phyloP scores from a whole-genome alignment of 2,329 filamentous ascomycete species.

The Intubia oerlemansii region DNA sequence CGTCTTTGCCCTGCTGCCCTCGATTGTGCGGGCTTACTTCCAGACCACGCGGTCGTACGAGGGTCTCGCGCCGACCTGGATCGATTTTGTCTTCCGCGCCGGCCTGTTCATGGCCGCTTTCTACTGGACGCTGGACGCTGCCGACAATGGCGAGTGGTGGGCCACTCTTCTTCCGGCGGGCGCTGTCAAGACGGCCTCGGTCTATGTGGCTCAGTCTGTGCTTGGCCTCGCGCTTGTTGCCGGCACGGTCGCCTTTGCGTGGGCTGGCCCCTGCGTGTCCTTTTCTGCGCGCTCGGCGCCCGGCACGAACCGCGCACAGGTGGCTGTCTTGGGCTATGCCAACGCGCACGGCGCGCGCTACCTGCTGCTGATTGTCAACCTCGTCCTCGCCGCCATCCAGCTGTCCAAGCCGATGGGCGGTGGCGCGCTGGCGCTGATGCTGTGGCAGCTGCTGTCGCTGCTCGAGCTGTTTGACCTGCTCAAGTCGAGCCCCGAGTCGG shows the following conservation, averaged over 20 bases:
- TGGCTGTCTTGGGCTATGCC: slow-evolving; percentile 75
- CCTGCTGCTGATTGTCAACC: slow-evolving; percentile 61
- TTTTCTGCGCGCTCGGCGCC: slow-evolving; percentile 33
- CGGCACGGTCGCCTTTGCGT: slow-evolving; percentile 67
- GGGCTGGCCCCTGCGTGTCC: slow-evolving; percentile 65
- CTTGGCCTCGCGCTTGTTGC: slow-evolving; percentile 65
- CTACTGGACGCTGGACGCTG: slow-evolving; percentile 81
- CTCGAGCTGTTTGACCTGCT: slow-evolving; percentile 41
- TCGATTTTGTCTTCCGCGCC: slow-evolving; percentile 56
- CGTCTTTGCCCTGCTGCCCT: slow-evolving; percentile 50
- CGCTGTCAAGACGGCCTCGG: slow-evolving; percentile 49
- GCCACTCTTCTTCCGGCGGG: slow-evolving; percentile 28
- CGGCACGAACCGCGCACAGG: slow-evolving; percentile 23
- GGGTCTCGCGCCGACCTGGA: slow-evolving; percentile 66
- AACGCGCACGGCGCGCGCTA: slow-evolving; percentile 88
- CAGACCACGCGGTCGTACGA: slow-evolving; percentile 69
- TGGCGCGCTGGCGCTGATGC: slow-evolving; percentile 58
- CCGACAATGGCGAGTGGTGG: slow-evolving; percentile 71
- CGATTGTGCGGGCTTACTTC: slow-evolving; percentile 62
- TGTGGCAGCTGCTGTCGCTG: slow-evolving; percentile 78
- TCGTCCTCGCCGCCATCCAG: slow-evolving; percentile 55
- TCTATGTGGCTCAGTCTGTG: slow-evolving; percentile 59
- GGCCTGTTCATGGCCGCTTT: slow-evolving; percentile 54
- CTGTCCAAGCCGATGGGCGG: slow-evolving; percentile 90
- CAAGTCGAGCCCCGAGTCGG: slow-evolving; percentile 17